Evolutionary conservation across 345 rosid genomes (phyloP).

Genomic region (Sisymbrium irio): DNA sequence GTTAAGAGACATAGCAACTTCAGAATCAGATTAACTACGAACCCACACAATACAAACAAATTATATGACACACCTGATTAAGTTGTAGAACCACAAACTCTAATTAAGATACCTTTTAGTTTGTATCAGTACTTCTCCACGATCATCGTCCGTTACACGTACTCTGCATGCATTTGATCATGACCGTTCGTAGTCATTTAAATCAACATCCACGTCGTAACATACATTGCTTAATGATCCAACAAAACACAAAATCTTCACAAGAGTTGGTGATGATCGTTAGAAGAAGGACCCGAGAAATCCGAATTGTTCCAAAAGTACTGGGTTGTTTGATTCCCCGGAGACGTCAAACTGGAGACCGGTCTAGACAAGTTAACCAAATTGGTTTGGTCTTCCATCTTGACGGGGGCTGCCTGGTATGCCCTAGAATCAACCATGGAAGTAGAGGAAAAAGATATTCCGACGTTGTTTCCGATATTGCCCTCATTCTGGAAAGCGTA

Average conservation of each 20-base stretch:
- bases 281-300: constrained; percentile 31
- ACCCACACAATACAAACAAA: constrained; percentile 24
- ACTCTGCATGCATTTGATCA: constrained; percentile 23
- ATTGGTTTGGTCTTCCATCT: constrained; percentile 49
- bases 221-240: not conserved
- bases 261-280: constrained; percentile 29
- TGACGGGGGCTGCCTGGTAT: constrained; percentile 52
- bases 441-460: constrained; percentile 34
- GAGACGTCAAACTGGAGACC: constrained; percentile 24
- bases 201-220: constrained; percentile 11
- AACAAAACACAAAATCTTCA: constrained; percentile 23
- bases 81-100: constrained; percentile 12
- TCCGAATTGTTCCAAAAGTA: constrained; percentile 36
- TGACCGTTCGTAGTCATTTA: constrained; percentile 17
- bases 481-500: constrained; percentile 47
- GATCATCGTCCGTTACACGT: not conserved
- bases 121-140: constrained; percentile 7
- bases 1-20: constrained; percentile 9
- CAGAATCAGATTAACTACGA: constrained; percentile 16
- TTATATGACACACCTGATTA: constrained; percentile 14
- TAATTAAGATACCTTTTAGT: constrained; percentile 13
- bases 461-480: constrained; percentile 30
- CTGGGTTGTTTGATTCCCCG: constrained; percentile 40
- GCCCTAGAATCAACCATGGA: constrained; percentile 51
- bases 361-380: constrained; percentile 42